Base-by-base conservation (phyloP, 2,329 filamentous ascomycete genomes). In the Mariannaea sp. region DNA sequence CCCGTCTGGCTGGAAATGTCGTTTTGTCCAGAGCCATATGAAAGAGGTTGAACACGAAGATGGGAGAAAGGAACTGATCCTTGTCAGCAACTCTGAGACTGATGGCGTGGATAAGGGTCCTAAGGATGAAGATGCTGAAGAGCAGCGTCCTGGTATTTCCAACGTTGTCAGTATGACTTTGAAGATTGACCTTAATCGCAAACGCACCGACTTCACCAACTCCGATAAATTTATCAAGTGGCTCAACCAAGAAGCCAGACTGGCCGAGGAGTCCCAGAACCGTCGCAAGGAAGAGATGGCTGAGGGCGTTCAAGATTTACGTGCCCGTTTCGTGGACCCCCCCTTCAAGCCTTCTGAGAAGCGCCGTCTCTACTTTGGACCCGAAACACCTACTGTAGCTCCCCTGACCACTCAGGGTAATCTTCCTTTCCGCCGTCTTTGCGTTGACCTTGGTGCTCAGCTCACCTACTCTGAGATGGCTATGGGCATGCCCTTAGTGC, bases 401-500 rank as follows among this genome's bases (percentile, higher is more conserved):
- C 94, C 94, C 29, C 80, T 99, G 42, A 99, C 94, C 1, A 99
- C 94, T 0, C 94, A 97, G 74, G 94, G 94, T 39, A 99, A 99
- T 66, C 80, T 97, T 41, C 94, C 94, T 1, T 99, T 96, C 77
- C 87, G 94, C 51, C 85, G 94, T 43, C 83, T 99, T 24, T 97
- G 92, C 67, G 87, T 91, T 10, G 88, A 92, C 49, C 81, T 97
- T 19, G 94, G 94, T 29, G 92, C 92, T 22, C 89, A 97, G 68
- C 80, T 96, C 42, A 99, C 94, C 0, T 99, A 96, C 77, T 97
- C 93, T 0, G 94, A 99, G 73, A 99, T 99, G 94, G 94, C 93
- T 4, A 89, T 99, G 82, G 87, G 90, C 22, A 77, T 96, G 72
- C 92, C 93, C 8, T 75, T 99, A 35, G 81, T 99, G 5, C 92